Base-by-base conservation (phyloP, 2,329 filamentous ascomycete genomes). In the Arthrobotrys pseudoclavata region DNA sequence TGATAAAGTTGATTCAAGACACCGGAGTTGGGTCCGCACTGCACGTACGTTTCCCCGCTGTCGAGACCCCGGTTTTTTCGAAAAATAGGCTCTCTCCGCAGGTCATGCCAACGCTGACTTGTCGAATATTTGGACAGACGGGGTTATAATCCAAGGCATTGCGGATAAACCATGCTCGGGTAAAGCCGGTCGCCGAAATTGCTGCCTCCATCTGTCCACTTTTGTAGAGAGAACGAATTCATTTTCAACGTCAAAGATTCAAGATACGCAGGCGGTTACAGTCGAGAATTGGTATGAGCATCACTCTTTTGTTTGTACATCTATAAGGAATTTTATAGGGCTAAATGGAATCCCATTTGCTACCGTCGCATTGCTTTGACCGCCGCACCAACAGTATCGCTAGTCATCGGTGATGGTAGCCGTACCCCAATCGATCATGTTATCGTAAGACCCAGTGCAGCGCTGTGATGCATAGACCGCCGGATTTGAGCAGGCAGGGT, bases 151-250 rank as follows among this genome's bases (percentile, higher is more conserved):
- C 4, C 24, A 18, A 34, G 1, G 4, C 34, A 24, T 64, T 15
- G 13, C 60, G 50, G 12, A 64, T 40, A 15, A 18, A 50, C 37
- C 40, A 64, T n/a, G 42, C 60, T 15, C 50, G 60, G 7, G 1
- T 15, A 3, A 29, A 15, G 2, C 40, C 24, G 4, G 1, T 18
- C 1, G 13, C 12, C 1, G 24, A 1, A n/a, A n/a, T 22, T 12
- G 15, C 3, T 6, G 6, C 10, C 6, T 42, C 37, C 10, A 47
- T 47, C n/a, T n/a, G 6, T 15, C 24, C 6, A 4, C 4, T 6
- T 1, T 12, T 20, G 47, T 48, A 48, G 42, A 29, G 6, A 1
- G 2, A 0, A 9, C 60, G 50, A 1, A 26, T 34, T 1, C 15
- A 18, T 15, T 5, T 1, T 20, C 22, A 13, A 4, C 1, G 4